Conservation (phyloP, 2,329 filamentous ascomycete genomes). For the Arthrobotrys conoides region DNA sequence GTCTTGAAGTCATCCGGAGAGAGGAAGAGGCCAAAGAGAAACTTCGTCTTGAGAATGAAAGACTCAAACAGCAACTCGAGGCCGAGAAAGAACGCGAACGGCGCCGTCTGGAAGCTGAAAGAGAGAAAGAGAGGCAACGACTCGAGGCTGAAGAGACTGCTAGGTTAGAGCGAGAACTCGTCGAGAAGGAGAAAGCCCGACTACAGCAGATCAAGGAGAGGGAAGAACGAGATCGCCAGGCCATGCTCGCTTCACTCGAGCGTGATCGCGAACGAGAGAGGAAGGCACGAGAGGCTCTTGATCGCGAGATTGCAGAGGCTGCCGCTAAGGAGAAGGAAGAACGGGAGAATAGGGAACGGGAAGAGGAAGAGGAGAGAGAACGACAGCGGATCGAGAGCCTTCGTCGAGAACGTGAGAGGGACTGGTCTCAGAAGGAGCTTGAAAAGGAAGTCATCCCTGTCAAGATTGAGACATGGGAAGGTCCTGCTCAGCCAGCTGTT, state of each 20-base stretch:
- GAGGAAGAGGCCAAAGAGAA: conserved; percentile 66
- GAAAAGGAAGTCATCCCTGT: conserved; percentile 65
- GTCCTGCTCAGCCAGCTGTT: conserved; percentile 55
- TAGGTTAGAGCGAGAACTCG: conserved; percentile 61
- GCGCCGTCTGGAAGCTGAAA: conserved; percentile 62
- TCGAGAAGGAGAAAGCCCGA: conserved; percentile 62
- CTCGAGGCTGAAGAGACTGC: conserved; percentile 59
- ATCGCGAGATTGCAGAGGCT: conserved; percentile 57
- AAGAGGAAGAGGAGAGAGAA: conserved; percentile 66
- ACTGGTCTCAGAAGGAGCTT: conserved; percentile 65
- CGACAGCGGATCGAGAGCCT: conserved; percentile 63
- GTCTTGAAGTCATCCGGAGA: conserved; percentile 63
- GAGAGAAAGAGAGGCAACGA: conserved; percentile 63
- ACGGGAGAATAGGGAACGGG: conserved; percentile 67
- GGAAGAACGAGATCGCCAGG: conserved; percentile 56
- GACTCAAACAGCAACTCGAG: conserved; percentile 65
- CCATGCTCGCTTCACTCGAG: conserved; percentile 57
- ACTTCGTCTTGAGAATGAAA: conserved; percentile 65
- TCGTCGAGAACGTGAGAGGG: conserved; percentile 63
- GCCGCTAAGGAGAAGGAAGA: conserved; percentile 66
- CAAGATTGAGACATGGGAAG: conserved; percentile 62
- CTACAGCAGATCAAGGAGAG: conserved; percentile 58
- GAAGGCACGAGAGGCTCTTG: conserved; percentile 62
- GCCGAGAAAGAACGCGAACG: conserved; percentile 65
- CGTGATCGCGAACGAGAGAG: conserved; percentile 62